These are phyloP conservation scores for Vicia villosa DNA, from an alignment of 306 rosid genomes.

Conservation along the genomic window DNA sequence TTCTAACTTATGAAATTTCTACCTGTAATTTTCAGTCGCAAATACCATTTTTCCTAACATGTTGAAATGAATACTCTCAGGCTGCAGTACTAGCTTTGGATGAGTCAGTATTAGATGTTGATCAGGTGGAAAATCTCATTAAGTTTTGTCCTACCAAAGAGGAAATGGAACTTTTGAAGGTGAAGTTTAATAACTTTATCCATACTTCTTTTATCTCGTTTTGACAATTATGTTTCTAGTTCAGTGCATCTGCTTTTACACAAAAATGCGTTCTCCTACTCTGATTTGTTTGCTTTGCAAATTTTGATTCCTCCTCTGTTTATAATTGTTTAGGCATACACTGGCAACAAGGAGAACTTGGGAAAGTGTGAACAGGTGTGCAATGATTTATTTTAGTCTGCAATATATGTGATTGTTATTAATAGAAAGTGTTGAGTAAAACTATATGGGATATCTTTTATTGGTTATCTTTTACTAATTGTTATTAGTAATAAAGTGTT, in stretches of 20 bases:
- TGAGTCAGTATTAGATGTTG: constrained; percentile 87
- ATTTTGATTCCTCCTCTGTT: constrained; percentile 39
- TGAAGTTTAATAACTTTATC: constrained; percentile 39
- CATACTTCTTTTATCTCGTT: constrained; percentile 29
- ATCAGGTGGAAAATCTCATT: constrained; percentile 94
- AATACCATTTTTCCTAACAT: constrained; percentile 36
- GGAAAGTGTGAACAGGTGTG: constrained; percentile 99
- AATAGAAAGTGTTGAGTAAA: not conserved
- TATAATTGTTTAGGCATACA: constrained; percentile 64
- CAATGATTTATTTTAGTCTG: constrained; percentile 36
- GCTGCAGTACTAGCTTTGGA: constrained; percentile 94
- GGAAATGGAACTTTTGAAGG: constrained; percentile 98
- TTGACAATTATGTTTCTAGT: constrained; percentile 29
- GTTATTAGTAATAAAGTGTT: not conserved
- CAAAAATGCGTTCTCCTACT: not conserved
- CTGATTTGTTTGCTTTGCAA: constrained; percentile 31
- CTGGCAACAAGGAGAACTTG: constrained; percentile 79
- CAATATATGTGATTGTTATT: constrained; percentile 26
- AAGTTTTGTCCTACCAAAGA: constrained; percentile 98
- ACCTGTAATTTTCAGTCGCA: constrained; percentile 16
- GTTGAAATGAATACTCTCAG: constrained; percentile 51
- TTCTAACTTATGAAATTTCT: constrained; percentile 28
- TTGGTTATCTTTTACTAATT: not conserved
- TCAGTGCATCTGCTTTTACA: constrained; percentile 28
- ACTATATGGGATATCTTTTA: no score